Evolutionary conservation across 108 stramenopile genomes (phyloP), one percentile per base, ranked within the genome.

Genomic region (Schizochytrium sp.): DNA sequence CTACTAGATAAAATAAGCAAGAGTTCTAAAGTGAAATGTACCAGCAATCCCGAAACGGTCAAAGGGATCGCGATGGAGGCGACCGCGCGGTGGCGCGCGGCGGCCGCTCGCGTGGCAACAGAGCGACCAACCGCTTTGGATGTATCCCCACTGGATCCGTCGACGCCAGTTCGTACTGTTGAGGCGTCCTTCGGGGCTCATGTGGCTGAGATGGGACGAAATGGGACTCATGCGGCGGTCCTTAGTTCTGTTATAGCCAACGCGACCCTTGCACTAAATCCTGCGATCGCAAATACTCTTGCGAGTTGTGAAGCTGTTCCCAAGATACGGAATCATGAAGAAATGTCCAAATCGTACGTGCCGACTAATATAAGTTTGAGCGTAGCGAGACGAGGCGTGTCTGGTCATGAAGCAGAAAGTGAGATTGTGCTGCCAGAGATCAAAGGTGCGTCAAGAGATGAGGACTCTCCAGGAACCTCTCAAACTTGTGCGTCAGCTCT

Each of bases 61-160:
- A 12, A 12, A 44, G 40, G 64, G 64, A 44, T 44, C 64, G 12
- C 64, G 64, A 69, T 17, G 57, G 64, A 69, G 64, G 64, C 12
- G 42, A 69, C 28, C 19, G 64, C 64, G 64, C 12, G 64, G 64
- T 69, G 64, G 64, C 64, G 64, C 64, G 64, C 64, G 19, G 64
- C 64, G 42, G 64, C 64, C 2, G 64, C 64, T 8, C 64, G 64
- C 64, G 3, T 3, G 10, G 64, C 64, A 38, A 5, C 28, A 7
- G 64, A 69, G 64, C 7, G 64, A 44, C 12, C 64, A 7, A 8
- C 28, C 2, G 64, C 64, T 8, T 38, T 44, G 59, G 19, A 17
- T n/a, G 59, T n/a, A n/a, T 17, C 59, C 19, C 59, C 59, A n/a
- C 19, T 60, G 59, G 59, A 17, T n/a, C 17, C 59, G 59, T n/a